Percentiles rank a stretch among this genome's conserved stretches.
Conservation (phyloP, 352 stramenopile genomes). For the Saprolegnia parasitica region DNA sequence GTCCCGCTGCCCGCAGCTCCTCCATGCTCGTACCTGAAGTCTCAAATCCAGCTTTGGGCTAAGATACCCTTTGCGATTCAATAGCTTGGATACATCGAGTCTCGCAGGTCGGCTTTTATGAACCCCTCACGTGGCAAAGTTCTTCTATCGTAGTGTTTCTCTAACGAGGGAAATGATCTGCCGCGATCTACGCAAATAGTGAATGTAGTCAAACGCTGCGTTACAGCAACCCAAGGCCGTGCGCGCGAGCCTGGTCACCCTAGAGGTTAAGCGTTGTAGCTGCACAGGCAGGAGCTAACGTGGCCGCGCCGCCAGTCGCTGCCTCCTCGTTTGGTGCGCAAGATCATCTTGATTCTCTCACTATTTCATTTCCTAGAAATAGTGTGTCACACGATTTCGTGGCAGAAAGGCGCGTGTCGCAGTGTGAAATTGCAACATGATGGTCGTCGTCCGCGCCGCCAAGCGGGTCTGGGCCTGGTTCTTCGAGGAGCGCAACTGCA, state of each 20-base stretch:
- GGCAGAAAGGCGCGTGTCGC: too few relatives aligned
- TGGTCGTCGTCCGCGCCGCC: neutral
- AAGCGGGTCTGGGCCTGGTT: conserved; percentile 23
- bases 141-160: conserved; percentile 19
- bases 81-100: conserved; percentile 13
- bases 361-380: too few relatives aligned
- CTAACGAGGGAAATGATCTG: neutral
- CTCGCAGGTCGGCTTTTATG: conserved; percentile 16
- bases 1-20: neutral
- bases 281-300: too few relatives aligned
- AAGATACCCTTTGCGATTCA: conserved; percentile 20
- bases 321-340: too few relatives aligned
- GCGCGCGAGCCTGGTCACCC: too few relatives aligned
- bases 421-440: neutral
- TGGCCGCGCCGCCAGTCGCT: too few relatives aligned
- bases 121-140: conserved; percentile 18
- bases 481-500: conserved; percentile 27
- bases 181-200: too few relatives aligned
- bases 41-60: conserved; percentile 25
- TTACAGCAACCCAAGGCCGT: too few relatives aligned
- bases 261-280: too few relatives aligned
- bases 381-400: neutral
- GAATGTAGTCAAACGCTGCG: too few relatives aligned
- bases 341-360: too few relatives aligned
- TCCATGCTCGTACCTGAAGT: conserved; percentile 9